phyloP scores from a whole-genome alignment of 1,139 yeast genomes.

The Lodderomyces jiufengensis region DNA sequence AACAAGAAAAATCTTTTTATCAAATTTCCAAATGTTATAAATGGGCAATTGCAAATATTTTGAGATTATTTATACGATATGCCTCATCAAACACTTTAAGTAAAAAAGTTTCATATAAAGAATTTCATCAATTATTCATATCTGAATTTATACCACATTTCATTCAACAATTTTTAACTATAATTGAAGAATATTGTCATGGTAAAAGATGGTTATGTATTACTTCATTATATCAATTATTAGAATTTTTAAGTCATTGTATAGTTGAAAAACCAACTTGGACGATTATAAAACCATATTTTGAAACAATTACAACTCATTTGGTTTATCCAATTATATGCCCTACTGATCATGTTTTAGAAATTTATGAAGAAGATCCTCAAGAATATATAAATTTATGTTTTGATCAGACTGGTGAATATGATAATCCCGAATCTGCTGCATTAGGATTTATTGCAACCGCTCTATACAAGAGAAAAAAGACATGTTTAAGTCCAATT shows the following conservation, averaged over 20 bases:
- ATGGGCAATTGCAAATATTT: conserved; percentile 83
- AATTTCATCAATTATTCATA: conserved; percentile 46
- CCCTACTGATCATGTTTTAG: conserved; percentile 67
- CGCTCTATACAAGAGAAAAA: conserved; percentile 62
- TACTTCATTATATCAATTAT: conserved; percentile 61
- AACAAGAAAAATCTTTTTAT: conserved; percentile 34
- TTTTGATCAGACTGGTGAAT: conserved; percentile 63
- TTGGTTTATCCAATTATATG: conserved; percentile 77
- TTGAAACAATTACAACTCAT: conserved; percentile 61
- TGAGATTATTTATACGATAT: conserved; percentile 71
- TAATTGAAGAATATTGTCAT: conserved; percentile 72
- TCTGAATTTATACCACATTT: conserved; percentile 71
- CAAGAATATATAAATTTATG: conserved; percentile 82
- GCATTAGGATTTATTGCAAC: conserved; percentile 62
- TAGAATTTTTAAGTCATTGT: conserved; percentile 69
- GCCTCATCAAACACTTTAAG: conserved; percentile 48
- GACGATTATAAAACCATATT: conserved; percentile 67
- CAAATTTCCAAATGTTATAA: conserved; percentile 69
- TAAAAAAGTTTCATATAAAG: conserved; percentile 48
- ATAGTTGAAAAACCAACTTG: conserved; percentile 68
- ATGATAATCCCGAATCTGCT: conserved; percentile 63
- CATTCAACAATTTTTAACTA: conserved; percentile 56
- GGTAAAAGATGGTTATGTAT: conserved; percentile 66
- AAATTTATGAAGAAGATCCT: conserved; percentile 83
- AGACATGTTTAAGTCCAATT: conserved; percentile 59